Base-by-base conservation (phyloP, 345 rosid species). In the Hypericum perforatum region DNA sequence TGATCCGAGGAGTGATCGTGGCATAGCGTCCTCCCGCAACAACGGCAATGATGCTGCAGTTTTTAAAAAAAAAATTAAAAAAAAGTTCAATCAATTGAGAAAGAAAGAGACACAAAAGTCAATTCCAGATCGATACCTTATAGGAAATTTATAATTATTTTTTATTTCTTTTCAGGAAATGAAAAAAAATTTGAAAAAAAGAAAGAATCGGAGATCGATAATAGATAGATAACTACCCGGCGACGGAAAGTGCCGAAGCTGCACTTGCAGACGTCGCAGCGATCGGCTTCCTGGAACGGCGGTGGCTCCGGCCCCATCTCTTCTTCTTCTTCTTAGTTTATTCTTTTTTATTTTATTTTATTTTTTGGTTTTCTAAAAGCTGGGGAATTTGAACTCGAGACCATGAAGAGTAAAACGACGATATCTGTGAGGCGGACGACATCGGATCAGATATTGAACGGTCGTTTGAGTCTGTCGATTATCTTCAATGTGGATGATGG, bases 181-280 rank as follows among this genome's bases (percentile, higher is more conserved):
- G 32, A 38, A 13, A 14, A 38, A 53, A 14, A 38, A 7, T 14
- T 6, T 42, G 11, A 8, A 5, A 3, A 11, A 11, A 50, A 15
- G n/a, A 57, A 11, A 51, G 44, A 52, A 36, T 32, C 32, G 32
- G 32, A 4, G 32, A 22, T 22, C 32, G 32, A 22, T 1, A 22
- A 22, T 22, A 22, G 1, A 22, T 22, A 22, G 1, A 1, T 22
- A 22, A 1, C 32, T 74, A 85, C 86, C 63, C 86, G 82, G 53
- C 89, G 75, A 52, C 84, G 63, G 82, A 85, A 82, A 60, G 89
- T 62, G 73, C 70, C 78, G 77, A 85, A 85, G 71, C 81, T 80
- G 76, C 94, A 82, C 63, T 79, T 79, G 56, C 89, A 85, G 63
- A 82, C 86, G 60, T 82, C 86, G 63, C 89, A 78, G 54, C 81